A percentile compares a stretch with the other conserved stretches of the same genome.
Conservation (phyloP, 768 basidiomycete species). For the Podaxis sp. region DNA sequence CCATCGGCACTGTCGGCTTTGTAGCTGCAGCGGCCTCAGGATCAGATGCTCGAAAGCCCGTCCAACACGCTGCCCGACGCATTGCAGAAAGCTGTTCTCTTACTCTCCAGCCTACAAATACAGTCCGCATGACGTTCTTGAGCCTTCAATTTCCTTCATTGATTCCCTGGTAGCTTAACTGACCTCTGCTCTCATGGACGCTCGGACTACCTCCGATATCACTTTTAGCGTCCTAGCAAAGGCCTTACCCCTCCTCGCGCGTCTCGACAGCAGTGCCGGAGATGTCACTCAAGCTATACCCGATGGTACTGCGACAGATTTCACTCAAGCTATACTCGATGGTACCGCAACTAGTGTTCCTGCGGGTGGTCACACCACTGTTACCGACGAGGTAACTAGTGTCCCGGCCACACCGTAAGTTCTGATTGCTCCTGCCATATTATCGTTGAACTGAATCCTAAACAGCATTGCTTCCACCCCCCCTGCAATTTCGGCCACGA, state of each 20-base stretch:
- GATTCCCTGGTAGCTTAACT: neutral
- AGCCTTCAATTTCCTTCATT: neutral
- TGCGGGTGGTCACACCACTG: neutral
- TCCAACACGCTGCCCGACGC: neutral
- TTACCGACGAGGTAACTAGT: neutral
- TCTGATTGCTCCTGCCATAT: neutral
- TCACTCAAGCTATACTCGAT: neutral
- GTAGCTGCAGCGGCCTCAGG: neutral
- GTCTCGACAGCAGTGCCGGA: neutral
- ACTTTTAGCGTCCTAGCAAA: neutral
- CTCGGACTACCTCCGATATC: neutral
- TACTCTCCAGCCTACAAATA: neutral
- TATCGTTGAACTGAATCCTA: neutral
- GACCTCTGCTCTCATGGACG: neutral
- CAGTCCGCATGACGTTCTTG: neutral
- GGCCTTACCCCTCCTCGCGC: neutral
- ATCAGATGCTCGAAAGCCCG: neutral
- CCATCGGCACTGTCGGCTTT: neutral
- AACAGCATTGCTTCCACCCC: neutral
- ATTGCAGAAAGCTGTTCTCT: neutral
- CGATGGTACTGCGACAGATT: neutral
- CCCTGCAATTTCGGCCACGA: neutral
- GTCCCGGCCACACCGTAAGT: neutral
- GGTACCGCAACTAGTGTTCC: neutral
- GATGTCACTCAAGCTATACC: neutral